Evolutionary conservation across 1,284 basidiomycete genomes (phyloP), one percentile per base, ranked within the genome.

Genomic region (Kalmanozyma brasiliensis): DNA sequence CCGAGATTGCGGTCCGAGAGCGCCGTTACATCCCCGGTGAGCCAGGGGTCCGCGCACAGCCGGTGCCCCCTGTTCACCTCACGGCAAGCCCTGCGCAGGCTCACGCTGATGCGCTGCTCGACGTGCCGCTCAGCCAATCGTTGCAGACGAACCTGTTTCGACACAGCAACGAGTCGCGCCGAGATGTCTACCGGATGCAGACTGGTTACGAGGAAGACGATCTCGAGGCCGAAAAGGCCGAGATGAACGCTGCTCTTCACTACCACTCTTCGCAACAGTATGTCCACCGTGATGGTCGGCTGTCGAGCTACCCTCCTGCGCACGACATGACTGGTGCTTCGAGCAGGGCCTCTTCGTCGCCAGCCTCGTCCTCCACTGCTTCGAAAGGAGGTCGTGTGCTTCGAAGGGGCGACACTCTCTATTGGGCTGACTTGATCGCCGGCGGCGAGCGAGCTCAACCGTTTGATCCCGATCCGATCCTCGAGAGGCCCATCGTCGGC

Each of bases 381-480:
- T 19, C 36, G 49, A 59, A 65, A 35, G 24, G n/a, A 14, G 56
- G 66, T 14, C 61, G 72, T 14, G 55, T 76, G 36, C 85, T 91
- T 19, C 84, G 83, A 74, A 83, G 85, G 6, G 91, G 91, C 23
- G 89, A 91, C 69, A 79, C 87, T 11, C 82, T 93, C 8, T 91
- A 87, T 78, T 93, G 91, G 91, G 89, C 90, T 77, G 88, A 92
- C 75, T 87, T 93, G 52, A 82, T 86, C 26, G 85, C 86, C 47
- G 87, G 86, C 57, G 91, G 91, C 8, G 91, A 93, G 42, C 55
- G 77, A n/a, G 47, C 63, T 29, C 60, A 69, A 42, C 77, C 77
- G 4, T 72, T 78, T 41, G 76, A 79, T 29, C 65, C 71, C 2
- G 77, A 79, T 29, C 51, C 66, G 37, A 58, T 70, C 32, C 73